Base-by-base conservation (phyloP, 495 filamentous ascomycete species). In the Talaromyces proteolyticus region DNA sequence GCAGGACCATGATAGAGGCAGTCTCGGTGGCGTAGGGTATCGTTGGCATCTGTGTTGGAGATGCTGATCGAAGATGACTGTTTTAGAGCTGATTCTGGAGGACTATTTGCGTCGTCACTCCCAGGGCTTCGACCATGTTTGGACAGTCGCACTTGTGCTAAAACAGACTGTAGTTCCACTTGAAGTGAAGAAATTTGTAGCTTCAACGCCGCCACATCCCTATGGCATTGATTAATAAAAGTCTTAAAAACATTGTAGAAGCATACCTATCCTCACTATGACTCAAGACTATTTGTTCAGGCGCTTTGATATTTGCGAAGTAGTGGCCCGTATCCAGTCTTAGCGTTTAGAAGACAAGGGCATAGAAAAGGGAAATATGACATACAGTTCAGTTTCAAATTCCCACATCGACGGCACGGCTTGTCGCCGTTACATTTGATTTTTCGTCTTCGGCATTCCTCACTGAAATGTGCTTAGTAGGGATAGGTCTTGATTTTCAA, bases 1-100 rank as follows among this genome's bases (percentile, higher is more conserved):
- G 89, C 94, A 3, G 90, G 90, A 0, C 91, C 91, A 43, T 86
- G 86, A 54, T 91, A 95, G 7, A 77, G 79, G 19, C 82, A 79
- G 46, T 84, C 84, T 61, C 65, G 67, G 12, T 57, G 47, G 24
- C 68, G 67, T 22, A 36, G n/a, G n/a, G n/a, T n/a, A n/a, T n/a
- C n/a, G n/a, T n/a, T n/a, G n/a, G n/a, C n/a, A n/a, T n/a, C n/a
- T n/a, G n/a, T n/a, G n/a, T n/a, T n/a, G n/a, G n/a, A n/a, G n/a
- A n/a, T 14, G 29, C 29, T 36, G 14, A 21, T 18, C 8, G 43
- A 21, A 4, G 43, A 14, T 16, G 29, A 36, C 59, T 54, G 70
- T 54, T 37, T 65, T 58, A 6, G 67, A 67, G 34, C 59, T 64
- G 65, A 69, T 66, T 7, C 62, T 63, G 8, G 68, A 66, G 12